Base-by-base conservation (phyloP, 768 basidiomycete species). In the Saitozyma sp. region DNA sequence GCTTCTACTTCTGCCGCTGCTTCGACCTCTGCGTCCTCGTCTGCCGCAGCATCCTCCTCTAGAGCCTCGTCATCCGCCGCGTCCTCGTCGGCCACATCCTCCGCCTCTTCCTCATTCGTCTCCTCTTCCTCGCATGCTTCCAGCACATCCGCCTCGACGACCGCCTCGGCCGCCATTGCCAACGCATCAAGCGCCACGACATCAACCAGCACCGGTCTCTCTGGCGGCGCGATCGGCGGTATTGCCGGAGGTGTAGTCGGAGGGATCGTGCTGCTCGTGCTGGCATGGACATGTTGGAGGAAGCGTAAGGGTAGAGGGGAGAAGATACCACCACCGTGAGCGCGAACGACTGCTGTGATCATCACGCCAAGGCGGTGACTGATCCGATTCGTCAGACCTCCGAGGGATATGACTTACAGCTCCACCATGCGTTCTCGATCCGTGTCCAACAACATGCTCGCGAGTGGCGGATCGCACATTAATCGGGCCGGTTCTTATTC, bases 91-190 rank as follows among this genome's bases (percentile, higher is more conserved):
- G 19, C 48, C 14, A 37, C 64, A 3, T 16, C 54, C 10, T 29
- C 62, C 3, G 63, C 71, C 8, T 16, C 57, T 8, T 51, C 70
- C n/a, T 90, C 88, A 52, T 91, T 90, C 53, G 60, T 69, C 64
- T 78, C 81, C 16, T 69, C 68, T 7, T 61, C 62, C 17, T 62
- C 73, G 43, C 70, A 56, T 45, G 74, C 77, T n/a, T 66, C 66
- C 14, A 59, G 61, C 38, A 63, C 73, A 4, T 76, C 77, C 52
- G 82, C 82, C 68, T 75, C 81, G 69, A 79, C 81, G 40, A 84
- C 81, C 38, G 80, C 80, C 56, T 82, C 82, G 6, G 89, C 81
- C 50, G 86, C 83, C 66, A 89, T 86, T 60, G 85, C 29, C 39
- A 43, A 59, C 14, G 56, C 64, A 11, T 54, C 50, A 0, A 53